Evolutionary conservation across 2,329 filamentous ascomycete species (phyloP).

Genomic region (Drechslerella stenobrocha): DNA sequence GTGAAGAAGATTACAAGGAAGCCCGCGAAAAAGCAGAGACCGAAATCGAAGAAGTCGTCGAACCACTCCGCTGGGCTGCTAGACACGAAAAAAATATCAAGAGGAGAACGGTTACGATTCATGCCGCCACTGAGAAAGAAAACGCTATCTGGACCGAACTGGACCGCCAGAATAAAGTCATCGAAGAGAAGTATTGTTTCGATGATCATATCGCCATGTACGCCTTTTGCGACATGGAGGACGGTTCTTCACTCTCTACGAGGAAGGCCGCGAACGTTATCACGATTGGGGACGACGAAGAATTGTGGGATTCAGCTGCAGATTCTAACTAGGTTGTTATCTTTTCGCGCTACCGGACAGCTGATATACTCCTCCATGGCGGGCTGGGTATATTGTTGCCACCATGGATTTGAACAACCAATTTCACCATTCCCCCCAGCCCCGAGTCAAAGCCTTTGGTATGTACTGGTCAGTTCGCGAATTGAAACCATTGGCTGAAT

Average conservation of each 20-base stretch:
- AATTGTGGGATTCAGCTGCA: slow-evolving; percentile 5
- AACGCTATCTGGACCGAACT: not conserved
- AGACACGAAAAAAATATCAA: not conserved
- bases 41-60: not conserved
- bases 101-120: not conserved
- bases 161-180: not conserved
- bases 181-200: not conserved
- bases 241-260: slow-evolving; percentile 8
- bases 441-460: too few relatives aligned
- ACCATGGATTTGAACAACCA: too few relatives aligned
- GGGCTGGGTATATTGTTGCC: too few relatives aligned
- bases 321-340: slow-evolving; percentile 8
- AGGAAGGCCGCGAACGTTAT: not conserved
- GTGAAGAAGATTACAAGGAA: slow-evolving; percentile 3
- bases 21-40: not conserved
- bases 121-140: not conserved
- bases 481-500: too few relatives aligned
- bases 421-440: too few relatives aligned
- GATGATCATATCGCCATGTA: slow-evolving; percentile 3
- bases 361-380: too few relatives aligned
- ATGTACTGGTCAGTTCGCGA: too few relatives aligned
- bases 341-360: not conserved
- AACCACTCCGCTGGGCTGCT: not conserved
- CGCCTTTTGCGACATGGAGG: slow-evolving; percentile 10
- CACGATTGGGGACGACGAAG: slow-evolving; percentile 1